These are phyloP conservation scores for Glaciozyma martinii DNA, from an alignment of 768 basidiomycete genomes.

Conservation along the genomic window DNA sequence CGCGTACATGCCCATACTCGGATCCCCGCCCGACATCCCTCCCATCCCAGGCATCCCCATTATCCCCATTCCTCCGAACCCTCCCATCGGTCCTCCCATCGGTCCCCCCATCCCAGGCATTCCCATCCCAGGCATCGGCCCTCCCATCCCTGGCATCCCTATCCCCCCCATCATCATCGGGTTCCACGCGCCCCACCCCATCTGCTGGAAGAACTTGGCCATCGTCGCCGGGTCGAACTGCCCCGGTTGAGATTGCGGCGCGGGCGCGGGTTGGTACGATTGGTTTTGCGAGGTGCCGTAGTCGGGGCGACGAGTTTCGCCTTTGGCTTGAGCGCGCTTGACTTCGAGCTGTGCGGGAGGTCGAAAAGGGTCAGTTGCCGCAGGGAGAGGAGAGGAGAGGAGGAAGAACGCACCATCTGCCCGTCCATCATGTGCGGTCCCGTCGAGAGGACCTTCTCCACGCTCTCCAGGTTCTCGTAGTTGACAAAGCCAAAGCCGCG, in stretches of 20 bases:
- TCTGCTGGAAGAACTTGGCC: constrained; percentile 85
- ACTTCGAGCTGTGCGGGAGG: constrained; percentile 69
- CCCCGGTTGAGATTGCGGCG: constrained; percentile 35
- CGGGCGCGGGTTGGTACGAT: constrained; percentile 8
- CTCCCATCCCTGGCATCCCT: constrained; percentile 24
- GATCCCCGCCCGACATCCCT: constrained; percentile 38
- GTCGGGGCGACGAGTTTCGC: constrained; percentile 44
- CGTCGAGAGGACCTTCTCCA: constrained; percentile 76
- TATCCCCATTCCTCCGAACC: constrained; percentile 29
- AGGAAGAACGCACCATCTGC: constrained; percentile 62
- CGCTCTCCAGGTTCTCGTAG: constrained; percentile 75
- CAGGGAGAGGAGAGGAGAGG: constrained; percentile 1
- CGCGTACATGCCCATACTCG: constrained; percentile 5
- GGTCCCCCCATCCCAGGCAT: constrained; percentile 35
- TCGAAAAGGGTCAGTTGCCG: constrained; percentile 4
- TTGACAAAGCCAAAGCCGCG: constrained; percentile 98
- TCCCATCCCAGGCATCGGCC: constrained; percentile 21
- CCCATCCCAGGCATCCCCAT: constrained; percentile 37
- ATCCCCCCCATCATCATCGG: constrained; percentile 34
- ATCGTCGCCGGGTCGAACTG: constrained; percentile 88
- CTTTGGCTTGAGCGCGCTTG: constrained; percentile 59
- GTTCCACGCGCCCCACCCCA: constrained; percentile 46
- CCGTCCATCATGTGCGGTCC: constrained; percentile 89
- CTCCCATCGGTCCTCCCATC: constrained; percentile 12
- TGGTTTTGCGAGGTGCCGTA: constrained; percentile 25